These are phyloP conservation scores for Pyrus hybrid DNA, from an alignment of 331 rosid species.

Conservation along the genomic window DNA sequence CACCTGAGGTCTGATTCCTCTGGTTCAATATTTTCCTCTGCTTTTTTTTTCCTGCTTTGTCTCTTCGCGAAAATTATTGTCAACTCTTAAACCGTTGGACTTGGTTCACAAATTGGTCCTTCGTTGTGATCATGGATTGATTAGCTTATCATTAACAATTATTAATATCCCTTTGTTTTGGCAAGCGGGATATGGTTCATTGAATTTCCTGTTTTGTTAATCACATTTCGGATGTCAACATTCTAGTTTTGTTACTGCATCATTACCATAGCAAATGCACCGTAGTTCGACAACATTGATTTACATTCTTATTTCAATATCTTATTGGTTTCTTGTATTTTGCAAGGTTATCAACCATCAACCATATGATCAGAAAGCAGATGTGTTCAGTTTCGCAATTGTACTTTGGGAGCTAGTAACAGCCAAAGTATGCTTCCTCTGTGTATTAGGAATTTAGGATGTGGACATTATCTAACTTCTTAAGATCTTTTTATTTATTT, in stretches of 20 bases:
- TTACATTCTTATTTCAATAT: constrained; percentile 13
- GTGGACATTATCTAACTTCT: neutral
- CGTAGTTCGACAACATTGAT: neutral
- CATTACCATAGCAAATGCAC: neutral
- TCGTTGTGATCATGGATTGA: neutral
- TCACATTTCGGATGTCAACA: neutral
- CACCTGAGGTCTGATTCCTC: constrained; percentile 77
- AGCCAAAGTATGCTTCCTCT: constrained; percentile 54
- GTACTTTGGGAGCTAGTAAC: constrained; percentile 98
- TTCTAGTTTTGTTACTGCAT: neutral
- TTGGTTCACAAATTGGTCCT: neutral
- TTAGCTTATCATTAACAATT: neutral
- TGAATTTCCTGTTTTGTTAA: neutral
- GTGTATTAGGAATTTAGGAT: neutral
- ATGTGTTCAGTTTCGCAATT: constrained; percentile 91
- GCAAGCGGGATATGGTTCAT: neutral
- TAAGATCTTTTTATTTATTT: too few relatives aligned
- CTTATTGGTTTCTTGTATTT: constrained; percentile 19
- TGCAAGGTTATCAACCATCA: constrained; percentile 94
- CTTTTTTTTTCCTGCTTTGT: neutral
- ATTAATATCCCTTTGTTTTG: neutral
- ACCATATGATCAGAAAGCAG: constrained; percentile 97
- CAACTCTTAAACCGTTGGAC: neutral
- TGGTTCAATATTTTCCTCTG: neutral
- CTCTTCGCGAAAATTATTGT: neutral